Evolutionary conservation across 768 basidiomycete species (phyloP).

Genomic region (Collybia mongolica): DNA sequence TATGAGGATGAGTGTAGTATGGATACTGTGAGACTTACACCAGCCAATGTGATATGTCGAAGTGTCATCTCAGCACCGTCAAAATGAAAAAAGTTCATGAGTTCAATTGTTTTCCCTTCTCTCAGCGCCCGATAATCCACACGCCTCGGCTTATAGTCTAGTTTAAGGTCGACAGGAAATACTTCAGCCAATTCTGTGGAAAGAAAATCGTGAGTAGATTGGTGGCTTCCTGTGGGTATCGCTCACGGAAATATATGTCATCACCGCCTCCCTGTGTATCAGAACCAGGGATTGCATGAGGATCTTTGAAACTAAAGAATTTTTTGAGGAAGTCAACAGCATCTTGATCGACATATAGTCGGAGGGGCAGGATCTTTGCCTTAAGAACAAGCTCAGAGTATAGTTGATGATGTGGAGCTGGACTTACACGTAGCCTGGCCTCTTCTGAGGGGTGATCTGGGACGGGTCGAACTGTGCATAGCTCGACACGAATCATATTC

Average conservation of each 20-base stretch:
- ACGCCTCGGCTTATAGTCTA: slow-evolving; percentile 97
- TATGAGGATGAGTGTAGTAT: slow-evolving; percentile 2
- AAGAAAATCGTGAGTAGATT: not conserved
- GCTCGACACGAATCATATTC: slow-evolving; percentile 88
- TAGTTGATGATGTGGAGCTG: not conserved
- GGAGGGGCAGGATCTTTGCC: slow-evolving; percentile 88
- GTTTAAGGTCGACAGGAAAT: slow-evolving; percentile 90
- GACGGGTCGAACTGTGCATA: slow-evolving; percentile 73
- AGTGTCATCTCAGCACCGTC: slow-evolving; percentile 98
- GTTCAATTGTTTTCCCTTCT: slow-evolving; percentile 89
- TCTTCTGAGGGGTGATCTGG: slow-evolving; percentile 70
- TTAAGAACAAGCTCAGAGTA: slow-evolving; percentile 25
- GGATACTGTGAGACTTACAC: slow-evolving; percentile 53
- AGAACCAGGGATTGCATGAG: slow-evolving; percentile 36
- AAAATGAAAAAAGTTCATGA: slow-evolving; percentile 99
- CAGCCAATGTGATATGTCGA: slow-evolving; percentile 86
- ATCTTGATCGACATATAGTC: slow-evolving; percentile 97
- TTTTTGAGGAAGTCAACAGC: slow-evolving; percentile 97
- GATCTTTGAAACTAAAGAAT: slow-evolving; percentile 87
- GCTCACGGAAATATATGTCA: slow-evolving; percentile 76
- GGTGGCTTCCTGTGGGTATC: not conserved
- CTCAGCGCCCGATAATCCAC: slow-evolving; percentile 91
- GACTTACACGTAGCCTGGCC: slow-evolving; percentile 70
- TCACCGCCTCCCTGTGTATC: slow-evolving; percentile 35
- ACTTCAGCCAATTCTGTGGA: slow-evolving; percentile 86